Conservation (phyloP, 2,329 filamentous ascomycete genomes). For the Epichloe scottii region DNA sequence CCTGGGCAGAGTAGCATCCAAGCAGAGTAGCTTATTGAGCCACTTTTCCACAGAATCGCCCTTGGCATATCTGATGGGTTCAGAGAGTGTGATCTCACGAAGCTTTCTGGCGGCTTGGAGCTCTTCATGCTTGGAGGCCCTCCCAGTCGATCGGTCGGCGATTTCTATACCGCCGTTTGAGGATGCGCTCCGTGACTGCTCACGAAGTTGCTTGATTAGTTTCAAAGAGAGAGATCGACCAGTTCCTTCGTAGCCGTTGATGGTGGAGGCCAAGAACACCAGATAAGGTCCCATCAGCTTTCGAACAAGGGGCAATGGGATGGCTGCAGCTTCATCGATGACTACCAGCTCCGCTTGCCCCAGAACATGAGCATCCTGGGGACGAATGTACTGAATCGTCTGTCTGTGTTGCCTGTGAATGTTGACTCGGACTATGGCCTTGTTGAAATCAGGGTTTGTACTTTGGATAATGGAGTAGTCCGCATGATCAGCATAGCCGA, state of each 20-base stretch:
- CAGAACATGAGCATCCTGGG: slow-evolving; percentile 87
- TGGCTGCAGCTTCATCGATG: slow-evolving; percentile 95
- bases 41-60: slow-evolving; percentile 90
- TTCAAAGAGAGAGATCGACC: slow-evolving; percentile 90
- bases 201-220: slow-evolving; percentile 89
- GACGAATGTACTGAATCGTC: slow-evolving; percentile 96
- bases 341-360: slow-evolving; percentile 92
- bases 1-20: slow-evolving; percentile 81
- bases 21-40: slow-evolving; percentile 86
- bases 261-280: slow-evolving; percentile 98
- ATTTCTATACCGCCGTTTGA: slow-evolving; percentile 49
- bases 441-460: slow-evolving; percentile 97
- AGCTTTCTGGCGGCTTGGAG: slow-evolving; percentile 61
- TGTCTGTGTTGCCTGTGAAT: slow-evolving; percentile 89
- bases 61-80: slow-evolving; percentile 88
- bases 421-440: slow-evolving; percentile 94
- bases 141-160: slow-evolving; percentile 69
- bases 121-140: slow-evolving; percentile 50
- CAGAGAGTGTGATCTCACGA: slow-evolving; percentile 81
- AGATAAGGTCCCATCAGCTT: slow-evolving; percentile 95
- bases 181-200: slow-evolving; percentile 64
- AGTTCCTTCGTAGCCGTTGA: slow-evolving; percentile 97
- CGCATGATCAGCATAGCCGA: slow-evolving; percentile 86
- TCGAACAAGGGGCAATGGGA: slow-evolving; percentile 79
- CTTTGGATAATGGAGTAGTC: slow-evolving; percentile 98